phyloP scores from a whole-genome alignment of 768 basidiomycete genomes.

The Trametes elegans region DNA sequence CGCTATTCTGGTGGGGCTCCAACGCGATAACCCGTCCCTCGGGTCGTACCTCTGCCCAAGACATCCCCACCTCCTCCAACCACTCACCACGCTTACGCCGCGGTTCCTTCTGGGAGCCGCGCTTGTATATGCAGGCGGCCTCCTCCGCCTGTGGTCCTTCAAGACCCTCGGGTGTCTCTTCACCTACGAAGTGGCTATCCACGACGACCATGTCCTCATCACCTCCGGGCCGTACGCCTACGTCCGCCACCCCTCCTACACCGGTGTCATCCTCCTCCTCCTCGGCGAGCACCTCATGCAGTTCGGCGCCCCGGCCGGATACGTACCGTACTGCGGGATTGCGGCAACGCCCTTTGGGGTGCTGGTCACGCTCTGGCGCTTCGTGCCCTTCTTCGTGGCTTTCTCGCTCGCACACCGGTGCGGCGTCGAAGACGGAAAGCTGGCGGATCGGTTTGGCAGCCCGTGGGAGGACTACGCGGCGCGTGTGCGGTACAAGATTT shows the following conservation, averaged over 20 bases:
- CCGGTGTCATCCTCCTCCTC: conserved; percentile 18
- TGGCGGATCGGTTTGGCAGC: conserved; percentile 16
- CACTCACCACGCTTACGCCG: neutral
- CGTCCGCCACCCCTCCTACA: conserved; percentile 38
- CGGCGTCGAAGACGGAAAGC: conserved; percentile 20
- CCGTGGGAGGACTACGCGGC: conserved; percentile 23
- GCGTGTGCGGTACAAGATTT: conserved; percentile 19
- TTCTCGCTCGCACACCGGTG: conserved; percentile 15
- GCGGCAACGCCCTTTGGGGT: neutral
- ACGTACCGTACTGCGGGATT: neutral
- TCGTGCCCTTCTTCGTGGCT: neutral
- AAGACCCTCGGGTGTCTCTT: conserved; percentile 33
- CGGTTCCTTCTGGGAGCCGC: conserved; percentile 7
- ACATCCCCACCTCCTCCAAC: neutral
- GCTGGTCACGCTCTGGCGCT: neutral
- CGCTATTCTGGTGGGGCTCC: neutral
- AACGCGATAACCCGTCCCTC: neutral
- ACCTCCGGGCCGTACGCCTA: conserved; percentile 35
- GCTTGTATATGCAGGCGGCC: conserved; percentile 6
- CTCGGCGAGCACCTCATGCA: conserved; percentile 6
- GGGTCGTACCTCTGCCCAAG: neutral
- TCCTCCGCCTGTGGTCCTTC: conserved; percentile 29
- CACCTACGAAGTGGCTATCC: conserved; percentile 35
- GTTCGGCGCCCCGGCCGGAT: neutral
- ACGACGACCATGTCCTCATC: conserved; percentile 31